Conservation (phyloP, 306 rosid species). For the Cucurbita ficifolia region DNA sequence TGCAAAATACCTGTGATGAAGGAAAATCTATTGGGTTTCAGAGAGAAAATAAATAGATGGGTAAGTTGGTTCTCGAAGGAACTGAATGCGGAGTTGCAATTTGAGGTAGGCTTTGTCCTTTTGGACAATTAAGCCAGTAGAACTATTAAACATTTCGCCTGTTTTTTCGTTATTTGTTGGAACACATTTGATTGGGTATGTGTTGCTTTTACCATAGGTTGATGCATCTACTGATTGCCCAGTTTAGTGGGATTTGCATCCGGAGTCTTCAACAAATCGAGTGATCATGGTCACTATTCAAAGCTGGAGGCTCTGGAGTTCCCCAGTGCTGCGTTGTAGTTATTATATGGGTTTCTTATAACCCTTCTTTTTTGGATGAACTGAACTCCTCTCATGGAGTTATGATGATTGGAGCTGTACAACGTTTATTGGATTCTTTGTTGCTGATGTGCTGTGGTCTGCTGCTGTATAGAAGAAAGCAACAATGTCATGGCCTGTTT, state of each 20-base stretch:
- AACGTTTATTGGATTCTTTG: conserved; percentile 45
- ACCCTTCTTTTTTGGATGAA: conserved; percentile 52
- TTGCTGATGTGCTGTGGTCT: conserved; percentile 65
- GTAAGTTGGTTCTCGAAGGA: conserved; percentile 6
- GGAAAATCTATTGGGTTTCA: background rate
- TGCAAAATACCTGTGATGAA: background rate
- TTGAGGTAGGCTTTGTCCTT: conserved; percentile 73
- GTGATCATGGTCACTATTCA: conserved; percentile 38
- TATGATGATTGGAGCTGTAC: conserved; percentile 70
- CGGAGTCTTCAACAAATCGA: conserved; percentile 58
- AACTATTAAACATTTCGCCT: conserved; percentile 17
- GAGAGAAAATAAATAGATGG: conserved; percentile 5
- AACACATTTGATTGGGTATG: conserved; percentile 64
- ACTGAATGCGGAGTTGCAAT: conserved; percentile 19
- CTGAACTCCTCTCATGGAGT: conserved; percentile 40
- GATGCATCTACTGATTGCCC: conserved; percentile 47
- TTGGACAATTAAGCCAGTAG: no score
- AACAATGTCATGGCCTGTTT: conserved; percentile 45
- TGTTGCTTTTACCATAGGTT: conserved; percentile 85
- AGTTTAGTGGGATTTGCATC: conserved; percentile 67
- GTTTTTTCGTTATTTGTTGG: conserved; percentile 14
- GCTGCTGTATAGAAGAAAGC: conserved; percentile 68
- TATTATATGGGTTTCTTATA: conserved; percentile 42
- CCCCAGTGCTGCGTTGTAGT: conserved; percentile 35
- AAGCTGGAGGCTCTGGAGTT: conserved; percentile 53